These are phyloP conservation scores for Pseudogymnoascus sp. DNA, from an alignment of 2,329 filamentous ascomycete species.

Conservation along the genomic window DNA sequence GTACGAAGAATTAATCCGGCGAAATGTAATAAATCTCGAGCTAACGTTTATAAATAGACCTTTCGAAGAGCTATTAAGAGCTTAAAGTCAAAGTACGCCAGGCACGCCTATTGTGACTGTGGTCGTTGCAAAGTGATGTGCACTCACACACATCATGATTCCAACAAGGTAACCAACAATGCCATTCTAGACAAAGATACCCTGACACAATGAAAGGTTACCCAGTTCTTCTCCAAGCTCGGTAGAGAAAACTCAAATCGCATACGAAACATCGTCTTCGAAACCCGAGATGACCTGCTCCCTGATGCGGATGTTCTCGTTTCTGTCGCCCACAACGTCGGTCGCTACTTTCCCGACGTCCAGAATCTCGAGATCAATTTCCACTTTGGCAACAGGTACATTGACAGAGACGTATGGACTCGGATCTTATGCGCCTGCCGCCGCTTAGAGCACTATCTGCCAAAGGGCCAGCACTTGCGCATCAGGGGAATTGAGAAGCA, in stretches of 20 bases:
- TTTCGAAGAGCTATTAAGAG: not conserved
- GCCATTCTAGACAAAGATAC: not conserved
- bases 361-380: conserved; percentile 8
- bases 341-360: conserved; percentile 1
- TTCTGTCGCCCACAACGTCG: conserved; percentile 5
- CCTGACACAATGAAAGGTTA: conserved; percentile 1
- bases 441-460: not conserved
- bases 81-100: not conserved
- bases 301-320: conserved; percentile 1
- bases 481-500: conserved; percentile 6
- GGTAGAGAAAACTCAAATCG: not conserved
- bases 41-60: not conserved
- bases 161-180: conserved; percentile 3
- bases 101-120: not conserved
- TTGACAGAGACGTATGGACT: not conserved
- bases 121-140: not conserved
- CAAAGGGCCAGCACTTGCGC: conserved; percentile 6
- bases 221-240: conserved; percentile 2
- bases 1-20: not conserved
- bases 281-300: not conserved
- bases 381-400: not conserved
- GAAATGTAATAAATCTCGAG: not conserved
- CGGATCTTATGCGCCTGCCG: not conserved
- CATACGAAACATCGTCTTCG: conserved; percentile 1
- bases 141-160: not conserved